These are phyloP conservation scores for Eutrema salsugineum DNA, from an alignment of 441 rosid species.

Conservation along the genomic window DNA sequence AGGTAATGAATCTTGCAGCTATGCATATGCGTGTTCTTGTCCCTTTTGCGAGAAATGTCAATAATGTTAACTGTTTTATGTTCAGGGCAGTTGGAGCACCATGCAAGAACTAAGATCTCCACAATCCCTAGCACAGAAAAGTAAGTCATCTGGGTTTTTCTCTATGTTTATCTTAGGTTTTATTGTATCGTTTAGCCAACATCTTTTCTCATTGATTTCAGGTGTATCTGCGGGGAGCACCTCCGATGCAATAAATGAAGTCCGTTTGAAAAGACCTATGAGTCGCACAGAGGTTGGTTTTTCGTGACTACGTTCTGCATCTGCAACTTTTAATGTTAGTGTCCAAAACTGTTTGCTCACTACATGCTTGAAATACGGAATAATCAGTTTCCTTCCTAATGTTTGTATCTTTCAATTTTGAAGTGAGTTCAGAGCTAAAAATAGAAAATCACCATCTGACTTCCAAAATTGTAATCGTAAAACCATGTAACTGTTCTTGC, in stretches of 20 bases:
- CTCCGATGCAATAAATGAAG: slow-evolving; percentile 60
- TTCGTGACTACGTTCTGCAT: not conserved
- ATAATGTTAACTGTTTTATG: slow-evolving; percentile 33
- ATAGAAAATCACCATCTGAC: not conserved
- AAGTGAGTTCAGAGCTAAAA: not conserved
- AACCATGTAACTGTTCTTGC: not conserved
- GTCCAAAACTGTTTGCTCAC: not conserved
- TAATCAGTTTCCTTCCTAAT: not conserved
- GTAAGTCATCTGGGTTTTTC: not conserved
- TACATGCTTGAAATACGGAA: not conserved
- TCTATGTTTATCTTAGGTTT: not conserved
- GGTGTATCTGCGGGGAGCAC: slow-evolving; percentile 53
- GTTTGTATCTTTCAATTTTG: not conserved
- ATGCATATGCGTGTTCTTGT: not conserved
- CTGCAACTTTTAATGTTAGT: not conserved
- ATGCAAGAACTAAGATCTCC: slow-evolving; percentile 42
- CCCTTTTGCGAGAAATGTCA: slow-evolving; percentile 17
- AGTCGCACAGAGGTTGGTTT: slow-evolving; percentile 86
- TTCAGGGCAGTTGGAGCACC: slow-evolving; percentile 77
- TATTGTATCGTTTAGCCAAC: not conserved
- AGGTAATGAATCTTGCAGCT: slow-evolving; percentile 49
- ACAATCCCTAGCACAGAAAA: slow-evolving; percentile 37
- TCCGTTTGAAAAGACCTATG: slow-evolving; percentile 80
- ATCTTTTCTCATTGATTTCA: slow-evolving; percentile 20
- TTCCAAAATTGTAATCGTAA: not conserved